These are phyloP conservation scores for Coemansia sp. DNA, from an alignment of 192 early-diverging fungal species.

Conservation along the genomic window DNA sequence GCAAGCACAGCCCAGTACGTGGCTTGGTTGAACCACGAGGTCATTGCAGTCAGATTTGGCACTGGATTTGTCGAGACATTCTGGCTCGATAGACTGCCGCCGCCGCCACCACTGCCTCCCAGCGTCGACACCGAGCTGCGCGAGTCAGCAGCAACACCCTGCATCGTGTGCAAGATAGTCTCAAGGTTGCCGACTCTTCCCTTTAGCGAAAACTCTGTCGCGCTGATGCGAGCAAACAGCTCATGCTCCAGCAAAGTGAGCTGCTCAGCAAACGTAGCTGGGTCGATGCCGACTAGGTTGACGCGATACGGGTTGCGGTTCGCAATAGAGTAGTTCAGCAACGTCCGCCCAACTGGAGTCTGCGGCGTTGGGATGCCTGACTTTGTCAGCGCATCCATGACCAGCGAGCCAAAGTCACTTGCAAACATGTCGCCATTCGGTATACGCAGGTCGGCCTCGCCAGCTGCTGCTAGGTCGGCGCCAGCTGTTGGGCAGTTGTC, in stretches of 20 bases:
- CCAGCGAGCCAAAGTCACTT: constrained; percentile 48
- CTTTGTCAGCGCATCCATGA: constrained; percentile 52
- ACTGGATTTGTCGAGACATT: constrained; percentile 28
- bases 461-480: background rate
- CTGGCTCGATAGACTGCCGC: constrained; percentile 8
- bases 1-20: constrained; percentile 53
- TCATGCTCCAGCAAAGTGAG: constrained; percentile 72
- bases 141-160: constrained; percentile 26
- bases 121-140: constrained; percentile 21
- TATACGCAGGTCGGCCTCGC: constrained; percentile 12
- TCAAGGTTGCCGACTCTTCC: constrained; percentile 49
- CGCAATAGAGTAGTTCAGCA: constrained; percentile 46
- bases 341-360: constrained; percentile 41
- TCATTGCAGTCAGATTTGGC: constrained; percentile 48
- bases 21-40: constrained; percentile 56
- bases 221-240: constrained; percentile 62
- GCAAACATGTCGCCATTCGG: constrained; percentile 53
- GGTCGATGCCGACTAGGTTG: constrained; percentile 53
- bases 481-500: background rate
- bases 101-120: no score
- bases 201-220: constrained; percentile 63
- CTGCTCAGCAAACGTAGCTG: constrained; percentile 66
- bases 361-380: constrained; percentile 53
- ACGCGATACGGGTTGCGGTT: constrained; percentile 51
- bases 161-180: constrained; percentile 50